phyloP scores from a whole-genome alignment of 2,329 filamentous ascomycete genomes.

The Madurella mycetomatis region DNA sequence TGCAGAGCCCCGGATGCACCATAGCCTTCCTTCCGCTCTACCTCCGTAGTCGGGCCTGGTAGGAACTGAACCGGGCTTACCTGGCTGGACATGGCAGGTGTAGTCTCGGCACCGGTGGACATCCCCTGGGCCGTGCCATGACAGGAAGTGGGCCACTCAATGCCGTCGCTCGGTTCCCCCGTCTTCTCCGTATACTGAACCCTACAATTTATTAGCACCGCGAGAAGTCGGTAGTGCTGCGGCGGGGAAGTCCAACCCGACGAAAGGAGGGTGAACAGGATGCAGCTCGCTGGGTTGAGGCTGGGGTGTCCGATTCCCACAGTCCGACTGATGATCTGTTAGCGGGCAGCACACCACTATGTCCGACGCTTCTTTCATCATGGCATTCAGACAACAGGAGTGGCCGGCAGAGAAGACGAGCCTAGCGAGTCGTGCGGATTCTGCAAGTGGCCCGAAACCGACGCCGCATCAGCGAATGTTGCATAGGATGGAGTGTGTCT shows the following conservation, averaged over 20 bases:
- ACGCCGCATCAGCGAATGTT: background rate
- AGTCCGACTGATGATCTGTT: background rate
- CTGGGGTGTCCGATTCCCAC: background rate
- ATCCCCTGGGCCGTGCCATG: background rate
- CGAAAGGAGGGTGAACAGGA: background rate
- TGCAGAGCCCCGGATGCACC: background rate
- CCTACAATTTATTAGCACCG: background rate
- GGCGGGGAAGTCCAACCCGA: background rate
- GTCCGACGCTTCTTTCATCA: background rate
- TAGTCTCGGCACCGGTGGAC: background rate
- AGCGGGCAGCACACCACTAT: background rate
- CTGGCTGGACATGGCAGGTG: background rate
- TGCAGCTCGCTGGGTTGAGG: background rate
- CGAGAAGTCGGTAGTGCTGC: too few relatives aligned
- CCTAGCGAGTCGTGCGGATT: background rate
- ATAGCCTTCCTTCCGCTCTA: background rate
- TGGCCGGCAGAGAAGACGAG: background rate
- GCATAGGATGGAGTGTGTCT: background rate
- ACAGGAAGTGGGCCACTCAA: background rate
- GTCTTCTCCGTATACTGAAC: too few relatives aligned
- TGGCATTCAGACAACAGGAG: background rate
- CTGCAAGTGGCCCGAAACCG: background rate
- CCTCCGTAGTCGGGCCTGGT: background rate
- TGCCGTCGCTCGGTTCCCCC: background rate
- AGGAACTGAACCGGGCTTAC: background rate